Conservation (phyloP, 495 filamentous ascomycete genomes). For the Rostrohypoxylon terebratum region DNA sequence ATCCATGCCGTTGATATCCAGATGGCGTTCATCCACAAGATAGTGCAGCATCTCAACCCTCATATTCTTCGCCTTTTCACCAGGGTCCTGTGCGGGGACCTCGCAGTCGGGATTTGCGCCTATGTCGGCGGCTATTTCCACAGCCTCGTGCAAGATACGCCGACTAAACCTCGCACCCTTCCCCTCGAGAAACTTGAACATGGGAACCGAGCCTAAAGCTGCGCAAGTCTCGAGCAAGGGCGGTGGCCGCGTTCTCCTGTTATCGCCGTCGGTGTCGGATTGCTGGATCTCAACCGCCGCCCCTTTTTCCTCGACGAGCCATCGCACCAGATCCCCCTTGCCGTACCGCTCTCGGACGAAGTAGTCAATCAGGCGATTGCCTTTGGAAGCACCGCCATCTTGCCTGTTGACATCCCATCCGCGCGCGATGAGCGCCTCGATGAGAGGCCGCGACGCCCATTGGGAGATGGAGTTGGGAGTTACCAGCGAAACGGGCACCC, state of each 20-base stretch:
- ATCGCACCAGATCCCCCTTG: slow-evolving; percentile 1
- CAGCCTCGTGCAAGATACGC: neutral
- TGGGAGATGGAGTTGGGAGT: neutral
- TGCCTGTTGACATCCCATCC: neutral
- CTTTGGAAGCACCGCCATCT: neutral
- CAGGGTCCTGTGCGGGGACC: neutral
- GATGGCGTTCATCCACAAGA: neutral
- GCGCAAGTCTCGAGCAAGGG: neutral
- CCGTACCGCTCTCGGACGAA: neutral
- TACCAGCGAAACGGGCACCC: neutral
- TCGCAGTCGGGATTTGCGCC: neutral
- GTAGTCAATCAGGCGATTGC: neutral
- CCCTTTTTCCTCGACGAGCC: slow-evolving; percentile 1
- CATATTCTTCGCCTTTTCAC: neutral
- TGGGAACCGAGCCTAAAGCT: neutral
- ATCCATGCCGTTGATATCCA: neutral
- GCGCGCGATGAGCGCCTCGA: neutral
- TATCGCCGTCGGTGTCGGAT: neutral
- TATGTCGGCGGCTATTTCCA: neutral
- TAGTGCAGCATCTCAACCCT: neutral
- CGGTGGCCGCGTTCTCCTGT: neutral
- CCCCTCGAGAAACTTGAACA: neutral
- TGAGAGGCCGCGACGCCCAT: neutral
- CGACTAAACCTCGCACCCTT: neutral
- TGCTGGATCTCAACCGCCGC: neutral